Conservation (phyloP, 345 rosid species). For the Psidium guajava region DNA sequence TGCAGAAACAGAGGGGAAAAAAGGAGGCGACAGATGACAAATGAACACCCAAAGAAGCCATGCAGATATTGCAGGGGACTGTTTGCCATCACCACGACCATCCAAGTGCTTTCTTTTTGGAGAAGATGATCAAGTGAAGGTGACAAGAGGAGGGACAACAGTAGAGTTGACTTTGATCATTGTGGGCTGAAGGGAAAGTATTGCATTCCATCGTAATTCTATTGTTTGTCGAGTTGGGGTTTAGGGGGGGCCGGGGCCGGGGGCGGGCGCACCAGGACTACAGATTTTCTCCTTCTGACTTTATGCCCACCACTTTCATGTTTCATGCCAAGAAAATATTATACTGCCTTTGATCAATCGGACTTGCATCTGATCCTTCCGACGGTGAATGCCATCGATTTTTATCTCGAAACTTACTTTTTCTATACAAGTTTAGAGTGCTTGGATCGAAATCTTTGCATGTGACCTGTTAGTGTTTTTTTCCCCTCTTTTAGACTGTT, state of each 20-base stretch:
- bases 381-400: not conserved
- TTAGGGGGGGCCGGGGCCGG: too few relatives aligned
- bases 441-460: not conserved
- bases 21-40: not conserved
- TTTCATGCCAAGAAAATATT: not conserved
- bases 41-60: not conserved
- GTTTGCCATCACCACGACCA: slow-evolving; percentile 2
- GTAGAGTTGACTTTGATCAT: slow-evolving; percentile 29
- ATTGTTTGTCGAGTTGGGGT: slow-evolving; percentile 31
- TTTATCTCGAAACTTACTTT: not conserved
- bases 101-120: not conserved
- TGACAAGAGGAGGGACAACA: slow-evolving; percentile 3
- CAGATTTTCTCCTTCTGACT: not conserved
- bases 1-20: not conserved
- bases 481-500: rapidly evolving
- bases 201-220: slow-evolving; percentile 24
- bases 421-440: not conserved
- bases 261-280: slow-evolving; percentile 14
- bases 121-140: not conserved
- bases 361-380: not conserved
- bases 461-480: not conserved
- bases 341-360: too few relatives aligned
- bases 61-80: not conserved
- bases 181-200: slow-evolving; percentile 16
- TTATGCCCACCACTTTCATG: slow-evolving; percentile 4